Evolutionary conservation across 192 early-diverging fungal species (phyloP).

Genomic region (Umbelopsis sp.): DNA sequence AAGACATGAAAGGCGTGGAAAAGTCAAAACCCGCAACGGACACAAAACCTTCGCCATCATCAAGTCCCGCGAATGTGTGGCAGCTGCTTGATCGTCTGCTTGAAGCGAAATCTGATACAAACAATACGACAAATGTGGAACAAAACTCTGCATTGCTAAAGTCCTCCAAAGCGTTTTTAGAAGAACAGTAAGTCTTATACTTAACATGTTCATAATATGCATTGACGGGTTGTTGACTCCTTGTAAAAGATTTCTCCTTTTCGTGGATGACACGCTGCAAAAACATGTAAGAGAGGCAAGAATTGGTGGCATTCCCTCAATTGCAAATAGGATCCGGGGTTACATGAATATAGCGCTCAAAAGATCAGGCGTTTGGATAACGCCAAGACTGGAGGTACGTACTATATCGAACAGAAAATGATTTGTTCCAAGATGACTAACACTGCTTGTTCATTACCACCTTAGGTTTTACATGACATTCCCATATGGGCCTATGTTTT

Average conservation of each 20-base stretch:
- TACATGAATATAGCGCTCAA: conserved; percentile 73
- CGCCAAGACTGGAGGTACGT: conserved; percentile 43
- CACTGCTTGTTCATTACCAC: neutral
- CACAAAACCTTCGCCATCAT: neutral
- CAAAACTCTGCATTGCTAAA: conserved; percentile 24
- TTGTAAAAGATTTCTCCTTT: conserved; percentile 40
- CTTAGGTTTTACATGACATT: conserved; percentile 52
- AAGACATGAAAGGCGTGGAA: neutral
- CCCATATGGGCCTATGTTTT: conserved; percentile 91
- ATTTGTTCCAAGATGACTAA: neutral
- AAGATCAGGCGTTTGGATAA: conserved; percentile 52
- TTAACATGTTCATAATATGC: too few species aligned
- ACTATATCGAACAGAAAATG: neutral
- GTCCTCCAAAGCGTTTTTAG: conserved; percentile 55
- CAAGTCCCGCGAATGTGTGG: conserved; percentile 6
- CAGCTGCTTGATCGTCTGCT: conserved; percentile 5
- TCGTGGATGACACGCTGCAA: conserved; percentile 53
- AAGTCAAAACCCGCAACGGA: neutral
- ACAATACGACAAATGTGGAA: neutral
- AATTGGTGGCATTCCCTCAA: conserved; percentile 83
- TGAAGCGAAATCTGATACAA: neutral
- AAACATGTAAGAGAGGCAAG: conserved; percentile 66
- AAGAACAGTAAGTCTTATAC: conserved; percentile 48
- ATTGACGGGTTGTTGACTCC: too few species aligned
- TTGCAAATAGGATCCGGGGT: conserved; percentile 69